A percentile compares a stretch with the other conserved stretches of the same genome.
Conservation (phyloP, 2,329 filamentous ascomycete genomes). For the Magnaporthiopsis poae region DNA sequence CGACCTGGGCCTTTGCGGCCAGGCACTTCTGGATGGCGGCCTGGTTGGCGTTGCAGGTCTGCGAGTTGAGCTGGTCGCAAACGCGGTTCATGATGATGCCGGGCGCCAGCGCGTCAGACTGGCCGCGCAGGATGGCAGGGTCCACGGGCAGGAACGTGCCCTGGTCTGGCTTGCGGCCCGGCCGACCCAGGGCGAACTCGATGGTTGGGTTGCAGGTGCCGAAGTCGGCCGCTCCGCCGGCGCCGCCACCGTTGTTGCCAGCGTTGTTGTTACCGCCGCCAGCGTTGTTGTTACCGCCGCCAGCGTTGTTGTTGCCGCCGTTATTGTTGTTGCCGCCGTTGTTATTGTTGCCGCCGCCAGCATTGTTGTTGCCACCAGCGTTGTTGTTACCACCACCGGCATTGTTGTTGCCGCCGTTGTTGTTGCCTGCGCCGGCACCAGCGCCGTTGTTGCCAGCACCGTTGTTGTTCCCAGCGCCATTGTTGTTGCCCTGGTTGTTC, state of each 20-base stretch:
- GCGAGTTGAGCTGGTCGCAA: slow-evolving; percentile 54
- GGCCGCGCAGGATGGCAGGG: slow-evolving; percentile 48
- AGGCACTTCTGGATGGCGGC: slow-evolving; percentile 46
- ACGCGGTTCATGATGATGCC: slow-evolving; percentile 66
- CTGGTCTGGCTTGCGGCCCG: slow-evolving; percentile 46
- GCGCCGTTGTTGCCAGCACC: slow-evolving; percentile 9
- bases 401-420: slow-evolving; percentile 12
- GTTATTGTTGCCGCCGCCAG: too few species aligned
- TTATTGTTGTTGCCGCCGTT: slow-evolving; percentile 10
- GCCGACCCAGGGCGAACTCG: slow-evolving; percentile 48
- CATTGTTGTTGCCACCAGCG: slow-evolving; percentile 8
- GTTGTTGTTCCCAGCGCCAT: slow-evolving; percentile 8
- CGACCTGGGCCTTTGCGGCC: slow-evolving; percentile 36
- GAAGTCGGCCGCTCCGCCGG: slow-evolving; percentile 35
- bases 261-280: slow-evolving; percentile 9
- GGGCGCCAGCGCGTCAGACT: slow-evolving; percentile 60
- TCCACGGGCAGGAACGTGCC: slow-evolving; percentile 61
- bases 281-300: slow-evolving; percentile 8
- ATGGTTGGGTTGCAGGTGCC: slow-evolving; percentile 47
- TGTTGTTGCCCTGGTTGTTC: slow-evolving; percentile 9
- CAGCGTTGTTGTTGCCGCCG: slow-evolving; percentile 7
- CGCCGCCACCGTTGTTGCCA: slow-evolving; percentile 10
- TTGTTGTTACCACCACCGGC: slow-evolving; percentile 7
- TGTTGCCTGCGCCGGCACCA: slow-evolving; percentile 14
- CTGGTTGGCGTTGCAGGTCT: slow-evolving; percentile 54